Conservation (phyloP, 106 monocot species). For the Dactylorhiza incarnata region DNA sequence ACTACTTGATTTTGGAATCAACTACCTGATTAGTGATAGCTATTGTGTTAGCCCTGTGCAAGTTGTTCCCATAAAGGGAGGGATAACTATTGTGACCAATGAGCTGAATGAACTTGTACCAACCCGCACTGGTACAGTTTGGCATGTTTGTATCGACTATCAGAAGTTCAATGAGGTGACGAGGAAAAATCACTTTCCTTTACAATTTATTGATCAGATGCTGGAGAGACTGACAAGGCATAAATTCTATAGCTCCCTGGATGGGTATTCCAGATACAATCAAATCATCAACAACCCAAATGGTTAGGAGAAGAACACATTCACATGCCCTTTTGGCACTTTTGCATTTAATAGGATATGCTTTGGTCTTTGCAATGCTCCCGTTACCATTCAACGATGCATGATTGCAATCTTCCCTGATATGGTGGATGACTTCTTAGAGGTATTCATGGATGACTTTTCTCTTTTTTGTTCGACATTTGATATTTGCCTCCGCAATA, state of each 20-base stretch:
- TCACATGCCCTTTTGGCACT: slow-evolving; percentile 7
- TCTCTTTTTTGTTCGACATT: too few relatives aligned
- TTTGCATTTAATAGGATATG: slow-evolving; percentile 11
- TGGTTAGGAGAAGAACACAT: not conserved
- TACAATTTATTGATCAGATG: slow-evolving; percentile 5
- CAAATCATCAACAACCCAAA: not conserved
- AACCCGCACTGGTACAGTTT: too few relatives aligned
- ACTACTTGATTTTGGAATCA: too few relatives aligned
- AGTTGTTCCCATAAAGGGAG: not conserved
- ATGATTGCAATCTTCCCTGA: too few relatives aligned
- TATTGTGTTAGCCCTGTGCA: not conserved
- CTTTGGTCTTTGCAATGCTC: slow-evolving; percentile 6
- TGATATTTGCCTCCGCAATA: too few relatives aligned
- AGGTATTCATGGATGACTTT: too few relatives aligned
- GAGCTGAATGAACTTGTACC: too few relatives aligned
- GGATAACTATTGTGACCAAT: not conserved
- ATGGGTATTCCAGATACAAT: not conserved
- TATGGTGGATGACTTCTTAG: too few relatives aligned
- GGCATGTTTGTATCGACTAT: too few relatives aligned
- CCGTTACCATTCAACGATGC: too few relatives aligned
- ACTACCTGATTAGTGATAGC: not conserved
- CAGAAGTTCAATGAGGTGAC: too few relatives aligned
- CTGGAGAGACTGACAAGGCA: not conserved
- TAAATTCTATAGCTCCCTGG: not conserved
- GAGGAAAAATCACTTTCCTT: not conserved